A percentile compares a stretch with the other conserved stretches of the same genome.
phyloP scores from a whole-genome alignment of 805 yeast species.

The Ogataea parapolymorpha region DNA sequence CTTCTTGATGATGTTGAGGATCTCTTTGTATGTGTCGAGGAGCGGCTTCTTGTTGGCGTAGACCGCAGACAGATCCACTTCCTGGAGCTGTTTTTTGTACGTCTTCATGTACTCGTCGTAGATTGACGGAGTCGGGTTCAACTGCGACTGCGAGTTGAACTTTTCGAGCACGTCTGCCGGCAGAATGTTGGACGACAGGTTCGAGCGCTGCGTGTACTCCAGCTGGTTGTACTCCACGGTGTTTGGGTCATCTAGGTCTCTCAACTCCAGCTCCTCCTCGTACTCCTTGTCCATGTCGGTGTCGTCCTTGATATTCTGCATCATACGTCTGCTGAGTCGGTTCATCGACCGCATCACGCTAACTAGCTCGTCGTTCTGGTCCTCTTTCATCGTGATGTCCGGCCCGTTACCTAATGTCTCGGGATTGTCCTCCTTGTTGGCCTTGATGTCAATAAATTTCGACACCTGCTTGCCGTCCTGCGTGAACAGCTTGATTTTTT shows the following conservation, averaged over 20 bases:
- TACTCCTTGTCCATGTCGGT: conserved; percentile 35
- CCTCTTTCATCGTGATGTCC: conserved; percentile 80
- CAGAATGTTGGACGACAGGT: conserved; percentile 24
- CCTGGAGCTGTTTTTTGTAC: conserved; percentile 18
- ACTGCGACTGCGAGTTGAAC: conserved; percentile 24
- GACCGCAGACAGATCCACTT: conserved; percentile 25
- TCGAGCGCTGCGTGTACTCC: conserved; percentile 29
- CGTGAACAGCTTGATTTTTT: conserved; percentile 35
- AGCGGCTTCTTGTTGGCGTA: conserved; percentile 33
- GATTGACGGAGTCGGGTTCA: conserved; percentile 26
- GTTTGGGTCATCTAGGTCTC: conserved; percentile 49
- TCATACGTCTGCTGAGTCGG: conserved; percentile 77
- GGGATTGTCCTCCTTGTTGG: conserved; percentile 78
- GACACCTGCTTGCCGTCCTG: conserved; percentile 48
- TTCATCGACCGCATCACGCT: conserved; percentile 86
- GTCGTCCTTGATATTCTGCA: conserved; percentile 48
- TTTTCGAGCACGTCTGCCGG: conserved; percentile 23
- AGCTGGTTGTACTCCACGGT: conserved; percentile 52
- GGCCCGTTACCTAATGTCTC: conserved; percentile 75
- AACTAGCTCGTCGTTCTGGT: conserved; percentile 63
- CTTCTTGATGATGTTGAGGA: conserved; percentile 45
- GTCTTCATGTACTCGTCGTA: conserved; percentile 25
- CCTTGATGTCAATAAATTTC: conserved; percentile 73
- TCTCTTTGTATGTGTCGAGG: conserved; percentile 42
- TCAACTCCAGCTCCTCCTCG: conserved; percentile 45